Evolutionary conservation across 257 asterid species (phyloP), one percentile per base, ranked within the genome.

Genomic region (Nicotiana attenuata): DNA sequence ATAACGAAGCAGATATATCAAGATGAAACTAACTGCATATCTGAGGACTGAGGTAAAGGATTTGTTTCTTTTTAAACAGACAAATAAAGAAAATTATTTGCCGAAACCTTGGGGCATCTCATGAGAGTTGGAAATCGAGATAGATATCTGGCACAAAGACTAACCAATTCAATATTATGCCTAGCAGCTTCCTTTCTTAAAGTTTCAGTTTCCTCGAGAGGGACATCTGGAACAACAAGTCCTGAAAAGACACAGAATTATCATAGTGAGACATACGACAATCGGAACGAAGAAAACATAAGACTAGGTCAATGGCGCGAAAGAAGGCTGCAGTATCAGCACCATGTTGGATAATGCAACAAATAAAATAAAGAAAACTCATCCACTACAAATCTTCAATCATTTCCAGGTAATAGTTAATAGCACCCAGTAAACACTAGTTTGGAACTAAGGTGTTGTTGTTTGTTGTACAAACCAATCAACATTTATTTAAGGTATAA

Each of bases 201-300:
- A n/a, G 85, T 87, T 78, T 87, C 92, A 16, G 97, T 91, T 91
- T 94, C 98, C 86, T 94, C 98, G 56, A 94, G 88, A 82, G 98
- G 98, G 59, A 93, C 93, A 69, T 94, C 98, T 7, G 97, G 98
- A 82, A 94, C 98, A 71, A 94, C 93, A 65, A 94, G 94, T 78
- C 98, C 98, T 93, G 90, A 81, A 91, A 83, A 63, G 38, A 77
- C 11, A 45, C 28, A 65, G 22, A 26, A 19, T 47, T 45, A 80
- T 65, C 61, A 80, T 31, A 20, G 28, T 47, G 50, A 31, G 41
- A 17, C 83, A 17, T 38, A 71, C 11, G 14, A 28, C 13, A 47
- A 73, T 41, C 33, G 50, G 79, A 73, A 73, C 24, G 41, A 14
- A 3, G 41, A 22, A 73, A 35, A 73, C 24, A 65, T 80, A 26